Evolutionary conservation across 2,329 filamentous ascomycete species (phyloP).

Genomic region (Epichloe sylvatica): DNA sequence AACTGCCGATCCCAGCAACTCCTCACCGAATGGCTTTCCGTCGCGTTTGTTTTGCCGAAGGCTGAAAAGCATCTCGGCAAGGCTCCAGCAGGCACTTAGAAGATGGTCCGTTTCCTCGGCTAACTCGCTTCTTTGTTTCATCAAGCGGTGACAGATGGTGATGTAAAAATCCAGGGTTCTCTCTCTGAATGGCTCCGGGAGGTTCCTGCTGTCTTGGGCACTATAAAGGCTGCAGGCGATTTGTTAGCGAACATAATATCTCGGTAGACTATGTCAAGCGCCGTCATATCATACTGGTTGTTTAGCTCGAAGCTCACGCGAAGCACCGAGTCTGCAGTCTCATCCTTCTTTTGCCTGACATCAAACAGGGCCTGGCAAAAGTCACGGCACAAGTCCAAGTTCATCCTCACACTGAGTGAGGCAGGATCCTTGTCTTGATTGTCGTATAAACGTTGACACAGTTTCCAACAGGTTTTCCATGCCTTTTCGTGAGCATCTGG

Average conservation of each 20-base stretch:
- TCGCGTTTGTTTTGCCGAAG: conserved; percentile 71
- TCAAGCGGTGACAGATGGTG: conserved; percentile 83
- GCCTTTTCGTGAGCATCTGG: conserved; percentile 73
- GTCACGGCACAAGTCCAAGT: conserved; percentile 75
- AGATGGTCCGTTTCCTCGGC: conserved; percentile 74
- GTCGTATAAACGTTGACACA: conserved; percentile 81
- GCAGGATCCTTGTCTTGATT: conserved; percentile 59
- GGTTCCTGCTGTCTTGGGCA: conserved; percentile 62
- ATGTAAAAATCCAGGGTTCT: conserved; percentile 89
- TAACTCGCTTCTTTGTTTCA: conserved; percentile 76
- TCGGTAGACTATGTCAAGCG: not conserved
- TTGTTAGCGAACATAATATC: not conserved
- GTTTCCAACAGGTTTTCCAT: conserved; percentile 87
- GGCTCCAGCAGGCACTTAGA: conserved; percentile 72
- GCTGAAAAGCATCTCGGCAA: conserved; percentile 88
- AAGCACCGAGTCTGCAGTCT: conserved; percentile 70
- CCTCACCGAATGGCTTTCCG: conserved; percentile 60
- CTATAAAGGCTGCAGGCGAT: conserved; percentile 55
- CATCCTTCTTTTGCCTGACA: conserved; percentile 62
- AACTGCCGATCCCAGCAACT: conserved; percentile 72
- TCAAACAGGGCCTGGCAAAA: conserved; percentile 90
- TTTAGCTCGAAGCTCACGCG: conserved; percentile 90
- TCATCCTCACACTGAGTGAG: conserved; percentile 53
- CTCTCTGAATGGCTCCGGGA: conserved; percentile 79
- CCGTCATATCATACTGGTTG: conserved; percentile 50